Evolutionary conservation across 176 grass and related monocot species (phyloP).

Genomic region (Musa acuminata): DNA sequence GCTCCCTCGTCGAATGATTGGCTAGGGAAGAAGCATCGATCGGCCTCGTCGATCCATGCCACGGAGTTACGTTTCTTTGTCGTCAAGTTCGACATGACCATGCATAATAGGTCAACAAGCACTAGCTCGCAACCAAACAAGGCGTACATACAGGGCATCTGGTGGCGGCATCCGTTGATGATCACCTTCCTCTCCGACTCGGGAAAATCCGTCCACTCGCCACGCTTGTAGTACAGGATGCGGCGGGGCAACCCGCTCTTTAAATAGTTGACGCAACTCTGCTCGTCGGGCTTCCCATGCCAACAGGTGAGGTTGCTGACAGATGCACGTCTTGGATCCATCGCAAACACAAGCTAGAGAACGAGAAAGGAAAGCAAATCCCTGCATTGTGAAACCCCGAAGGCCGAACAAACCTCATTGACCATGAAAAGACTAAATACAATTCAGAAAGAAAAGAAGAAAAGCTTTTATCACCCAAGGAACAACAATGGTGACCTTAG

Average conservation of each 20-base stretch:
- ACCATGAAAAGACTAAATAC: too few relatives aligned
- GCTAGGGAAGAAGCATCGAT: slow-evolving; percentile 52
- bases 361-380: too few relatives aligned
- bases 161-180: slow-evolving; percentile 39
- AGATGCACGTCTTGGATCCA: too few relatives aligned
- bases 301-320: too few relatives aligned
- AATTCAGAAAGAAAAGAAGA: too few relatives aligned
- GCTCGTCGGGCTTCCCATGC: too few relatives aligned
- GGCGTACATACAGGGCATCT: slow-evolving; percentile 39
- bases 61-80: slow-evolving; percentile 48
- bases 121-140: slow-evolving; percentile 38
- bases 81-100: slow-evolving; percentile 50
- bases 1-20: slow-evolving; percentile 47
- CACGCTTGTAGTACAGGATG: slow-evolving; percentile 56
- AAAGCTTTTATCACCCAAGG: too few relatives aligned
- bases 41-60: slow-evolving; percentile 54
- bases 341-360: too few relatives aligned
- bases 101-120: slow-evolving; percentile 63
- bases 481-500: too few relatives aligned
- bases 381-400: too few relatives aligned
- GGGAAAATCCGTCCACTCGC: slow-evolving; percentile 49
- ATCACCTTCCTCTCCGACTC: slow-evolving; percentile 42
- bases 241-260: slow-evolving; percentile 41
- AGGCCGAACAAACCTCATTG: too few relatives aligned
- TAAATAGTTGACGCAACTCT: slow-evolving; percentile 29